Base-by-base conservation (phyloP, 305 asterid genomes). In the Caryopteris hybrid region DNA sequence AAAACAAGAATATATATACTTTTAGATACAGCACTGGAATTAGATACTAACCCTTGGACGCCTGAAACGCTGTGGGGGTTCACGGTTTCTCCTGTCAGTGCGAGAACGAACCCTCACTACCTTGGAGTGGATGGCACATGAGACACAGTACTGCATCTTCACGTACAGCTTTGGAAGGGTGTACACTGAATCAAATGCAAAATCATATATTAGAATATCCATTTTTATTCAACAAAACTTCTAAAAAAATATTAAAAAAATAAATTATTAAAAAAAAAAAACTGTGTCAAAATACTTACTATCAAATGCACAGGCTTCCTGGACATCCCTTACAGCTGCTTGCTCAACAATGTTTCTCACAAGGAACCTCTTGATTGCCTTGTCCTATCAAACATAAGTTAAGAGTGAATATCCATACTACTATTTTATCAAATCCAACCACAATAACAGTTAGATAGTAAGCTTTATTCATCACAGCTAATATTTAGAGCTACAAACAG, bases 91-190 rank as follows among this genome's bases (percentile, higher is more conserved):
- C 91, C 98, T 82, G 17, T 89, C 85, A 17, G 86, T 78, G 0
- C 80, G 79, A 1, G 98, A 92, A 3, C 96, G 84, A 47, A 92
- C 96, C 83, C 96, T 88, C 42, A 92, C 98, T 11, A 92, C 97
- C 66, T 89, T 92, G 17, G 96, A 92, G 84, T 92, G 96, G 57
- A 87, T 89, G 43, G 96, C 98, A 54, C 96, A 92, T 0, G 97
- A 88, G 21, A 92, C 95, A 50, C 98, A 89, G 77, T 92, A 88
- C 69, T 80, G 92, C 96, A 92, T 85, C 88, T 92, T 92, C 81
- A 86, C 79, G n/a, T 90, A 90, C 61, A 86, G 84, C 86, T 88
- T 90, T 57, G 97, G 97, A 25, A 90, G 97, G 8, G 83, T 72
- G 76, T 91, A 91, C 46, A 42, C 95, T 88, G 25, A 4, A 76